phyloP scores from a whole-genome alignment of 1,284 basidiomycete genomes.

The Tilletia walkeri region DNA sequence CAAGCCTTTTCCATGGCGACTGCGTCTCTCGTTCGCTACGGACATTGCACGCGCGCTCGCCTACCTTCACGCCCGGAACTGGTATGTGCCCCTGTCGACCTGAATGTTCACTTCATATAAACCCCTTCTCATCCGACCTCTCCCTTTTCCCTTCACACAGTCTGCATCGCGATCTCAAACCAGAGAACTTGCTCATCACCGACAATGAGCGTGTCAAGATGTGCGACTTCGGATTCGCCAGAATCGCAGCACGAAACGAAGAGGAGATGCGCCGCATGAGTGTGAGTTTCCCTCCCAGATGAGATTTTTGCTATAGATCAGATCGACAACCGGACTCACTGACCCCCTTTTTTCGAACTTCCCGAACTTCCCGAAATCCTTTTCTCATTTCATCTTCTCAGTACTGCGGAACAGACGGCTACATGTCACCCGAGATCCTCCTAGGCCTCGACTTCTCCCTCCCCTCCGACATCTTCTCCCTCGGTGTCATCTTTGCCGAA shows the following conservation, averaged over 20 bases:
- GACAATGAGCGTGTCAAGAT: slow-evolving; percentile 90
- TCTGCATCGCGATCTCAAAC: slow-evolving; percentile 79
- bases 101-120: slow-evolving; percentile 39
- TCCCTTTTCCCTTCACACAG: slow-evolving; percentile 40
- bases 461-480: slow-evolving; percentile 87
- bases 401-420: slow-evolving; percentile 85
- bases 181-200: slow-evolving; percentile 92
- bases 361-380: too few relatives aligned
- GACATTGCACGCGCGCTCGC: slow-evolving; percentile 92
- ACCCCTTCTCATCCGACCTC: slow-evolving; percentile 59
- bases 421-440: slow-evolving; percentile 78
- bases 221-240: slow-evolving; percentile 89
- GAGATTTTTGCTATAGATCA: neutral
- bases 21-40: slow-evolving; percentile 87
- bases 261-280: slow-evolving; percentile 88
- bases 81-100: slow-evolving; percentile 9
- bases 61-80: slow-evolving; percentile 86
- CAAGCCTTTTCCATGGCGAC: slow-evolving; percentile 47
- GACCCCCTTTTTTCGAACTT: neutral
- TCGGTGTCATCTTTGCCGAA: slow-evolving; percentile 93
- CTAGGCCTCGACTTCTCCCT: slow-evolving; percentile 86
- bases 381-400: neutral
- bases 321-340: neutral
- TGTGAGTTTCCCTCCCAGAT: neutral
- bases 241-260: slow-evolving; percentile 84